A percentile compares a stretch with the other conserved stretches of the same genome.
These are phyloP conservation scores for Boletus edulis DNA, from an alignment of 768 basidiomycete genomes.

Conservation along the genomic window DNA sequence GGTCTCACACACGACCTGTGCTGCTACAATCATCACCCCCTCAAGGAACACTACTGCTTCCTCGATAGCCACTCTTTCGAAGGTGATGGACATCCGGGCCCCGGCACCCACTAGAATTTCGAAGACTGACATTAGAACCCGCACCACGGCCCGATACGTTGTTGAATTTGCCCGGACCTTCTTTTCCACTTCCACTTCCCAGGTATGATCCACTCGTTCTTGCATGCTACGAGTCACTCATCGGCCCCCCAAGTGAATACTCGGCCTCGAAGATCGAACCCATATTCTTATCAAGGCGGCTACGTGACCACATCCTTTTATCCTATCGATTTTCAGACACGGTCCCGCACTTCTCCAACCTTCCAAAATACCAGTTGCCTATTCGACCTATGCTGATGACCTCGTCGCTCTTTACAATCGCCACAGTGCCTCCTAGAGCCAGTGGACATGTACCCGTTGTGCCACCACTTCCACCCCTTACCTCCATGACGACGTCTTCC, in stretches of 20 bases:
- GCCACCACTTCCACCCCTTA: background rate
- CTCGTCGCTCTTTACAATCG: background rate
- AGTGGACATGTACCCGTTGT: background rate
- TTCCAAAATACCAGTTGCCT: background rate
- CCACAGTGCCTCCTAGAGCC: background rate
- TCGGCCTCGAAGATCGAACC: background rate
- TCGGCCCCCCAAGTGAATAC: background rate
- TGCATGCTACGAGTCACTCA: background rate
- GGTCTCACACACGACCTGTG: background rate
- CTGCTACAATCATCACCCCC: slow-evolving; percentile 1
- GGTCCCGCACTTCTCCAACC: background rate
- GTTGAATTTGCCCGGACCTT: background rate
- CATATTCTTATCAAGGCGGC: background rate
- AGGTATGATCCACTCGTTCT: background rate
- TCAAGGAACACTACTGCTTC: background rate
- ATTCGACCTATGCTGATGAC: background rate
- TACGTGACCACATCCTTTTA: background rate
- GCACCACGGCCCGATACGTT: background rate
- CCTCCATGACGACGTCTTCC: background rate
- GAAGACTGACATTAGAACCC: background rate
- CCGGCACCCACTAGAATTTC: background rate
- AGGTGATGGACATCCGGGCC: background rate
- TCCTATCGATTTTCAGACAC: background rate
- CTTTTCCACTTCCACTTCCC: background rate
- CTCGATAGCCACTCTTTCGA: background rate